Evolutionary conservation across 768 basidiomycete genomes (phyloP).

Genomic region (Calocybe cyanea): DNA sequence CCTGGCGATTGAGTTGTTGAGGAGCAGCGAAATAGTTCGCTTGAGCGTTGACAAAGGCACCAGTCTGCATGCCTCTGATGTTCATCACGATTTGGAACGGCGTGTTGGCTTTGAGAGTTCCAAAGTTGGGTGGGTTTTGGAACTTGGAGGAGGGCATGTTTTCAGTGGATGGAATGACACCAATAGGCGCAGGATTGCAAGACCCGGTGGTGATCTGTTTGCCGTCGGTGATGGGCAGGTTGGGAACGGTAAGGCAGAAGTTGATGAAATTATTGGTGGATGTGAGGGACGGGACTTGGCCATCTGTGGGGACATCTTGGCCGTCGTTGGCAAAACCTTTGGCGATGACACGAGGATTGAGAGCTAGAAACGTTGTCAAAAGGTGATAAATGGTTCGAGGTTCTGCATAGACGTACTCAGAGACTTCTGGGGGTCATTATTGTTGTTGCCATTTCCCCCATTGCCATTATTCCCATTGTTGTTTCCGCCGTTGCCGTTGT

Average conservation of each 20-base stretch:
- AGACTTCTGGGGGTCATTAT: conserved; percentile 30
- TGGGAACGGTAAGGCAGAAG: conserved; percentile 38
- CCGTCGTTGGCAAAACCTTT: conserved; percentile 24
- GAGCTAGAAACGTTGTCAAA: conserved; percentile 13
- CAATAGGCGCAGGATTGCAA: conserved; percentile 30
- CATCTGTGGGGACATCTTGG: conserved; percentile 24
- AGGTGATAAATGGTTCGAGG: neutral
- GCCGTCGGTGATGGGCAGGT: conserved; percentile 54
- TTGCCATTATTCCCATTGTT: no score
- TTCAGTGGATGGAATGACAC: conserved; percentile 38
- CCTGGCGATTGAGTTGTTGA: conserved; percentile 37
- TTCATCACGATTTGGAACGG: conserved; percentile 41
- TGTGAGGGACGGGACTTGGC: conserved; percentile 41
- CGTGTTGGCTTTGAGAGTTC: conserved; percentile 34
- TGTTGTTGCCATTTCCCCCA: conserved; percentile 8
- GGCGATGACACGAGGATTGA: conserved; percentile 25
- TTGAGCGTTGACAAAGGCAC: conserved; percentile 42
- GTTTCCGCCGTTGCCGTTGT: conserved; percentile 5
- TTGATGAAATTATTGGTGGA: conserved; percentile 51
- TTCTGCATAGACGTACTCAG: conserved; percentile 22
- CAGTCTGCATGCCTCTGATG: conserved; percentile 31
- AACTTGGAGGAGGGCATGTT: conserved; percentile 41
- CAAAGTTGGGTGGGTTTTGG: conserved; percentile 30
- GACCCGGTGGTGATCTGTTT: conserved; percentile 24
- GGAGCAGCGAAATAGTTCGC: conserved; percentile 41